Base-by-base conservation (phyloP, 306 rosid species). In the Lathyrus tuberosus region DNA sequence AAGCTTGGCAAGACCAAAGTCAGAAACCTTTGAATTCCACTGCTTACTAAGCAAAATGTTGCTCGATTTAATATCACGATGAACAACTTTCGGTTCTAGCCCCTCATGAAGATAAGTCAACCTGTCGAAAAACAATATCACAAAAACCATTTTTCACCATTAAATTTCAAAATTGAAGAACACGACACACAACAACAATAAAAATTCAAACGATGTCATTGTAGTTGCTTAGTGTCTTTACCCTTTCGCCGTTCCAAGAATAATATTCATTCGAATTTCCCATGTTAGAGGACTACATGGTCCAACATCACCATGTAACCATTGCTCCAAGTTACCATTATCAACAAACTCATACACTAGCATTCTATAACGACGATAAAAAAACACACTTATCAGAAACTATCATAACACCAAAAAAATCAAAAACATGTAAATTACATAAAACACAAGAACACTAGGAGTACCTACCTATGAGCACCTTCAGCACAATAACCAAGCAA, bases 1-100 rank as follows among this genome's bases (percentile, higher is more conserved):
- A 69, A 89, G 97, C 74, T 92, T 92, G 26, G 96, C 96, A 31
- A 92, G 97, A 64, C 97, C 97, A 79, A 92, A 92, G 20, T 92
- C 97, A 49, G 97, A 92, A 30, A 92, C 96, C 86, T 89, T 89
- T 20, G 97, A 68, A 81, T 89, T 84, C 97, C 96, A 92, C 60
- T 82, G 97, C 82, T 80, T 92, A 85, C 80, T 95, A 53, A 89
- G 81, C 84, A 92, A 80, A 76, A 92, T 87, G 80, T 89, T 92
- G 84, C 97, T 89, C 4, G 97, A 87, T 75, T 92, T 92, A 60
- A 92, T 84, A 74, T 89, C 97, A 1, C 97, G 92, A 58, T 92
- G 97, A 80, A 92, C 89, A 72, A 92, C 97, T 76, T 92, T 92
- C 5, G 97, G 98, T 79, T 92, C 98, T 53, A 92, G 76, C 65